phyloP scores from a whole-genome alignment of 306 rosid species.

The Bauhinia variegata region DNA sequence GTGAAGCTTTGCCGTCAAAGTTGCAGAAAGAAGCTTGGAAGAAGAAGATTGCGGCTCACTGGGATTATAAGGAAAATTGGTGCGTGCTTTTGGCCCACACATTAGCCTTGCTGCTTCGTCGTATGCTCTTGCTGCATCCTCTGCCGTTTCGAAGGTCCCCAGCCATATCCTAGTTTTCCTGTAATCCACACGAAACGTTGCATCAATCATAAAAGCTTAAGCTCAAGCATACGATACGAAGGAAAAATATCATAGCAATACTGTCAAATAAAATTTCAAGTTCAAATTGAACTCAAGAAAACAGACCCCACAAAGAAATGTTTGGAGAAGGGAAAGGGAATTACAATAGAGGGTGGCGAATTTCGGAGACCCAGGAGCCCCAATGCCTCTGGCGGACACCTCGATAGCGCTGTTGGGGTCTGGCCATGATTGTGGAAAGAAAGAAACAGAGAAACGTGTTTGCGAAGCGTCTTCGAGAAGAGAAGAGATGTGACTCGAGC shows the following conservation, averaged over 20 bases:
- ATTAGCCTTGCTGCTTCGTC: conserved; percentile 86
- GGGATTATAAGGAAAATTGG: conserved; percentile 68
- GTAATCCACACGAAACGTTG: conserved; percentile 8
- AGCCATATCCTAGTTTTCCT: conserved; percentile 88
- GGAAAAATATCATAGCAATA: too few relatives aligned
- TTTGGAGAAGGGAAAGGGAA: background rate
- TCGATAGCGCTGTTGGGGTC: conserved; percentile 74
- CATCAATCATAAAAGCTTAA: too few relatives aligned
- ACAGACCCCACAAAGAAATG: background rate
- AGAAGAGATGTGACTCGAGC: too few relatives aligned
- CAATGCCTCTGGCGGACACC: conserved; percentile 85
- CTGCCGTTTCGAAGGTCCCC: conserved; percentile 84
- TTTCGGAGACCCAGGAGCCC: conserved; percentile 95
- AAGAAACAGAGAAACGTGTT: conserved; percentile 21
- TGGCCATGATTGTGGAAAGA: conserved; percentile 52
- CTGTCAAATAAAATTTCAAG: too few relatives aligned
- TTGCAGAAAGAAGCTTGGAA: conserved; percentile 62
- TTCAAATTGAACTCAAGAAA: too few relatives aligned
- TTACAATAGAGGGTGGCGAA: conserved; percentile 67
- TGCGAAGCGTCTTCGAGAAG: conserved; percentile 38
- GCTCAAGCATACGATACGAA: background rate
- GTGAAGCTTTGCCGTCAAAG: conserved; percentile 67
- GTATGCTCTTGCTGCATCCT: conserved; percentile 89
- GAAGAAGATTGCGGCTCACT: conserved; percentile 56
- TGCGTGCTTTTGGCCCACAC: conserved; percentile 78